Evolutionary conservation across 2,329 filamentous ascomycete species (phyloP), one percentile per base, ranked within the genome.

Genomic region (Claviceps humidiphila): DNA sequence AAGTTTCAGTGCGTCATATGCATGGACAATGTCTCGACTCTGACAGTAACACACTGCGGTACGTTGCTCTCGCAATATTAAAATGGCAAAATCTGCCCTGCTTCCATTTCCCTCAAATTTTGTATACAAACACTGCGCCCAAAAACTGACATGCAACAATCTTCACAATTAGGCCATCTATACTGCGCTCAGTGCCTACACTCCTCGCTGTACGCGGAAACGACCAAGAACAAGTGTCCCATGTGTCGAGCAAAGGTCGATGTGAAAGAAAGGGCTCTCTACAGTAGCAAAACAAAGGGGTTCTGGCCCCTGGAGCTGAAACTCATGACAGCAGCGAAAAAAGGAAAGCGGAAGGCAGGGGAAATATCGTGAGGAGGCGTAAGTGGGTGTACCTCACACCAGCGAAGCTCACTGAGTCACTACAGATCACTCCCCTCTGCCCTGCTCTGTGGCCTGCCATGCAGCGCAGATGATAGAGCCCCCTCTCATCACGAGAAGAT

Each of bases 11-110:
- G 81, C 56, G 78, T 81, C 44, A 84, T 85, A 53, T 85, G 81
- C 65, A 81, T 84, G 78, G 81, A 84, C 55, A 72, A 79, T 55
- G 75, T 72, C 26, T 75, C 73, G 1, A 69, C 71, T 30, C 59
- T 85, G 55, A 82, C 79, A 1, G 75, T 83, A 46, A 85, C 81
- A 2, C 78, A 83, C 63, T 85, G 81, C 64, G 81, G 81, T 84
- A 77, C 57, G 78, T 68, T 47, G 51, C 48, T 40, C 51, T 41
- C 9, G 30, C 30, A 9, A 34, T 11, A 34, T 4, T 2, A 30
- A 11, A 34, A 34, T 11, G 4, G 30, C 30, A 34, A 34, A 34
- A 11, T 11, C 9, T 34, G 9, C 1, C 30, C 30, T 34, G 9
- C 30, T 47, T 26, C 47, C 43, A 39, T 4, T 5, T 8, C 22